phyloP scores from a whole-genome alignment of 2,329 filamentous ascomycete genomes.

The Fusarium sororula region DNA sequence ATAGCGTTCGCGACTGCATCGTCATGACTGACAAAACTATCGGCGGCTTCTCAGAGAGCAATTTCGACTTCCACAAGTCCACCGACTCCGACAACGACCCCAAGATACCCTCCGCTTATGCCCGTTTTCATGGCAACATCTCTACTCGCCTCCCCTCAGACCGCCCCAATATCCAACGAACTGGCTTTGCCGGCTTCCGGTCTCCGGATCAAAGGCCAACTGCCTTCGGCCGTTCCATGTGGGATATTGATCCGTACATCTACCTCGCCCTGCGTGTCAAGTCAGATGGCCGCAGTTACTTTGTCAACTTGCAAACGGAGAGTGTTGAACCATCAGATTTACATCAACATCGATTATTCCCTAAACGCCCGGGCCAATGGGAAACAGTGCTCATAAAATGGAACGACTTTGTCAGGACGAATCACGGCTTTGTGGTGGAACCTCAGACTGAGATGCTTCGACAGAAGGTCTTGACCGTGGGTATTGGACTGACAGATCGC shows the following conservation, averaged over 20 bases:
- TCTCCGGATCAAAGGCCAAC: slow-evolving; percentile 80
- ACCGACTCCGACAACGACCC: neutral
- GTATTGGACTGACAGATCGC: slow-evolving; percentile 88
- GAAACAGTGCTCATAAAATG: slow-evolving; percentile 93
- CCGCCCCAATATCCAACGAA: slow-evolving; percentile 76
- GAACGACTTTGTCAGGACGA: slow-evolving; percentile 94
- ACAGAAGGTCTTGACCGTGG: slow-evolving; percentile 85
- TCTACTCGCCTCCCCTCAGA: slow-evolving; percentile 83
- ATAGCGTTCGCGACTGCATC: slow-evolving; percentile 67
- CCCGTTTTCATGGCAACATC: slow-evolving; percentile 87
- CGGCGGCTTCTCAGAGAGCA: slow-evolving; percentile 82
- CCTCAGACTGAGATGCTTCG: slow-evolving; percentile 90
- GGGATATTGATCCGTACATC: slow-evolving; percentile 89
- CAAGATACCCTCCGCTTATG: slow-evolving; percentile 59
- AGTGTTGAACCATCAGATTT: slow-evolving; percentile 93
- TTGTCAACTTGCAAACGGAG: slow-evolving; percentile 95
- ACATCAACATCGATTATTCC: slow-evolving; percentile 90
- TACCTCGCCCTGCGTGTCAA: slow-evolving; percentile 90
- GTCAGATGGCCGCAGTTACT: slow-evolving; percentile 90
- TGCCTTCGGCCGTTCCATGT: slow-evolving; percentile 85
- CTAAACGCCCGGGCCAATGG: slow-evolving; percentile 84
- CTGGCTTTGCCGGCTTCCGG: slow-evolving; percentile 90
- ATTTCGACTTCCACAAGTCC: slow-evolving; percentile 68
- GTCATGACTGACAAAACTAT: slow-evolving; percentile 88
- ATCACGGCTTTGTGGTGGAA: slow-evolving; percentile 90